Evolutionary conservation across 1,284 basidiomycete genomes (phyloP).

Genomic region (Austroboletus rostrupii): DNA sequence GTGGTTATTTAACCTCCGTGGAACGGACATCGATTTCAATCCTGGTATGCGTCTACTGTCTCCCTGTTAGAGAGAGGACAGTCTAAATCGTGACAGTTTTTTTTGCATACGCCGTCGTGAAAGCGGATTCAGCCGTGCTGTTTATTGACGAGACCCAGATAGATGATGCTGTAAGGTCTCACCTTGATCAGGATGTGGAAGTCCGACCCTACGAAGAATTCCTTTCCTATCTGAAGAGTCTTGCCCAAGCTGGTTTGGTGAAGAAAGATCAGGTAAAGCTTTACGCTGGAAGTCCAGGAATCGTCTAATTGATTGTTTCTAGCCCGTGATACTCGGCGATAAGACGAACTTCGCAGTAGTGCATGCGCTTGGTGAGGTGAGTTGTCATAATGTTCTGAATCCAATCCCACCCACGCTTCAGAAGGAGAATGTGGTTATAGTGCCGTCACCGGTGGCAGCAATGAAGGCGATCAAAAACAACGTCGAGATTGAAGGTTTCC

Average conservation of each 20-base stretch:
- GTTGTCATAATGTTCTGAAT: constrained; percentile 3
- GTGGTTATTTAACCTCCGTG: constrained; percentile 94
- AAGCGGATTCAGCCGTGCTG: constrained; percentile 60
- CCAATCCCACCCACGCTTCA: not conserved
- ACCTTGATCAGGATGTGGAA: constrained; percentile 62
- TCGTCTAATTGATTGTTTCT: constrained; percentile 6
- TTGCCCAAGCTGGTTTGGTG: constrained; percentile 45
- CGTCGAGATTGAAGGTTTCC: constrained; percentile 86
- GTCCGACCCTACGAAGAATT: constrained; percentile 72
- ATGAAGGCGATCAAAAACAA: constrained; percentile 90
- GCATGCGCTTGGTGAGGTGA: constrained; percentile 66
- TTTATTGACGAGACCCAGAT: constrained; percentile 74
- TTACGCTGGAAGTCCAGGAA: not conserved
- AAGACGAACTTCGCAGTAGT: constrained; percentile 79
- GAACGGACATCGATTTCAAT: constrained; percentile 90
- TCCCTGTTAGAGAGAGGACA: not conserved
- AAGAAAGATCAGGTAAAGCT: constrained; percentile 40
- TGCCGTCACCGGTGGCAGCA: constrained; percentile 73
- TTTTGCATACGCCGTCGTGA: constrained; percentile 87
- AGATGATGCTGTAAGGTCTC: constrained; percentile 49
- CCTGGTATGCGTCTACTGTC: constrained; percentile 45
- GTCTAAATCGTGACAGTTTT: constrained; percentile 60
- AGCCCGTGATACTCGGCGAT: constrained; percentile 65
- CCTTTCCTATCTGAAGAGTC: constrained; percentile 54
- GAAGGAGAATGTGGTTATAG: constrained; percentile 56